Evolutionary conservation across 2,329 filamentous ascomycete species (phyloP), one percentile per base, ranked within the genome.

Genomic region (Nannizziopsis arthrosporioides): DNA sequence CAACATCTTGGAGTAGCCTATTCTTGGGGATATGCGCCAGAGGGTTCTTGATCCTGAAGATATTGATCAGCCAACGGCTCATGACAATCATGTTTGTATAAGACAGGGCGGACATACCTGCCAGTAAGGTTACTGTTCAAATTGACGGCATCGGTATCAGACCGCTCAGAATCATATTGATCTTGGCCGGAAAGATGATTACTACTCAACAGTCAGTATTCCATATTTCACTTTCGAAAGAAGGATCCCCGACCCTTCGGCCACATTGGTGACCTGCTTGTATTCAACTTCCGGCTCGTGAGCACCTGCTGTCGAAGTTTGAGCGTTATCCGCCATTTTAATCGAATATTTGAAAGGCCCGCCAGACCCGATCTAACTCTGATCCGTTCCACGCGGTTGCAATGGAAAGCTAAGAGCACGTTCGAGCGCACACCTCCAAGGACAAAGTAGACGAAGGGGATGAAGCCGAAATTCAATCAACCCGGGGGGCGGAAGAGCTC

Each of bases 41-140:
- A 40, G 70, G 69, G 42, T 73, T 72, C 48, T 69, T 68, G 56
- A 72, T 70, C 51, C 68, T 72, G 10, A 47, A n/a, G 17, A 15
- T 9, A n/a, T 7, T 18, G 6, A 7, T 39, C 31, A 14, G 30
- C 38, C 22, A 41, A 50, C 15, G 8, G 36, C 27, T 18, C 12
- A 3, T 42, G 11, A 32, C 14, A 42, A 35, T 15, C 22, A 7
- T 7, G 31, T n/a, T 10, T 36, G 30, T 35, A n/a, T 15, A 40
- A 17, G 7, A 38, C 14, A 10, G 18, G 14, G 19, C 14, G 17
- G 9, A 54, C 54, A 42, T 54, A 62, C 60, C 56, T 62, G 39
- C 58, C 60, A 18, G 57, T 50, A n/a, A 54, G 43, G 45, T 62
- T 61, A 39, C 56, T 54, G 51, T 61, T 59, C 47, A 62, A 43